Percentiles rank a stretch among this genome's conserved stretches.
These are phyloP conservation scores for Citrullus amarus DNA, from an alignment of 306 rosid genomes.

Conservation along the genomic window DNA sequence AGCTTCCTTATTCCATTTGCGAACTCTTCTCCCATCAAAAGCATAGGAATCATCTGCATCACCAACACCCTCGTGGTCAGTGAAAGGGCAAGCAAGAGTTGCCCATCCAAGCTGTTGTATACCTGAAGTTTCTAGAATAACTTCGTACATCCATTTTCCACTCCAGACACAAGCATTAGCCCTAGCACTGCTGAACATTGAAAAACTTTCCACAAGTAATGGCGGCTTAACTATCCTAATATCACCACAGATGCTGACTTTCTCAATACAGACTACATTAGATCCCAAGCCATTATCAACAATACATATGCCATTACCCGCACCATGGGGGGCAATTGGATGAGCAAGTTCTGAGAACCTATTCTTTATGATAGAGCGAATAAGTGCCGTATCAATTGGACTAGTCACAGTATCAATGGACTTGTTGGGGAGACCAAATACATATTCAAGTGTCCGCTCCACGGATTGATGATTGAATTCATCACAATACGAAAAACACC, in stretches of 20 bases:
- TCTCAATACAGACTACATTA: constrained; percentile 44
- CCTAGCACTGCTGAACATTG: constrained; percentile 88
- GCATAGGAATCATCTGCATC: constrained; percentile 94
- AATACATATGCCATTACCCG: constrained; percentile 40
- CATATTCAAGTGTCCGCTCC: constrained; percentile 77
- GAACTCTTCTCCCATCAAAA: constrained; percentile 89
- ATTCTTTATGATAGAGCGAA: constrained; percentile 43
- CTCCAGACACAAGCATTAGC: constrained; percentile 75
- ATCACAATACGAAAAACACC: constrained; percentile 66
- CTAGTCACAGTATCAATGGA: constrained; percentile 42
- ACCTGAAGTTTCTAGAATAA: constrained; percentile 82
- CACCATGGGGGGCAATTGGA: constrained; percentile 12
- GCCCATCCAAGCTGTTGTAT: constrained; percentile 98
- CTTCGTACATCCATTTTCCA: constrained; percentile 99
- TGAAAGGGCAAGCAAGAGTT: constrained; percentile 78
- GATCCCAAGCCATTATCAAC: constrained; percentile 24
- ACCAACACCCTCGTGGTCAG: constrained; percentile 88
- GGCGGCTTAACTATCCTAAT: constrained; percentile 48
- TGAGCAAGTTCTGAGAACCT: constrained; percentile 31
- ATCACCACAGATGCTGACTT: constrained; percentile 69
- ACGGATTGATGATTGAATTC: constrained; percentile 66
- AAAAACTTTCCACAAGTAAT: constrained; percentile 68
- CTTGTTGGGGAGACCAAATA: constrained; percentile 75
- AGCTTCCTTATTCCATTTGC: constrained; percentile 83
- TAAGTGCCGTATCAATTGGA: constrained; percentile 34